Evolutionary conservation across 352 stramenopile species (phyloP).

Genomic region (Globisporangium parvum): DNA sequence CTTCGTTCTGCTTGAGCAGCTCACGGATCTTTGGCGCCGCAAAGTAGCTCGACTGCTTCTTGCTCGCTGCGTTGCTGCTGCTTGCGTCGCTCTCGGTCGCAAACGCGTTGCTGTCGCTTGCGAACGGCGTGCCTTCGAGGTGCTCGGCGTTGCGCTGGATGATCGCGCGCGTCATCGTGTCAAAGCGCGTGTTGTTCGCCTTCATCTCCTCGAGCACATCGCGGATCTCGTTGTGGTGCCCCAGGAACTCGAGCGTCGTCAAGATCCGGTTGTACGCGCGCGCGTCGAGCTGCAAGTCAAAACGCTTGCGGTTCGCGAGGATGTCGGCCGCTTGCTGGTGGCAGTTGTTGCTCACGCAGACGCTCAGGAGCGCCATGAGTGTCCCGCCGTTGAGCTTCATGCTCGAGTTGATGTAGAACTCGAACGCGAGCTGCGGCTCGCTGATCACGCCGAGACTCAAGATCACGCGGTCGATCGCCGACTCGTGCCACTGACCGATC

Average conservation of each 20-base stretch:
- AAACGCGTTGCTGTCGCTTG: conserved; percentile 19
- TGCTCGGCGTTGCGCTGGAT: conserved; percentile 43
- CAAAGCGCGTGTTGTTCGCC: conserved; percentile 42
- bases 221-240: conserved; percentile 53
- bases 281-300: conserved; percentile 60
- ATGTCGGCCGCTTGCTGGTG: conserved; percentile 64
- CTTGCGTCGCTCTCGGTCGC: neutral
- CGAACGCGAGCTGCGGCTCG: conserved; percentile 57
- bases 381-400: conserved; percentile 73
- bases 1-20: conserved; percentile 31
- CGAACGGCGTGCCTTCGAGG: conserved; percentile 37
- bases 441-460: conserved; percentile 53
- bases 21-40: conserved; percentile 42
- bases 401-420: conserved; percentile 77
- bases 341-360: conserved; percentile 68
- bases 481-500: conserved; percentile 60
- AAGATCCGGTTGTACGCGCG: conserved; percentile 72
- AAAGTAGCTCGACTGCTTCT: conserved; percentile 14
- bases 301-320: conserved; percentile 70
- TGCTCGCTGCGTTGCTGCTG: neutral
- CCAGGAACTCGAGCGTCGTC: conserved; percentile 63
- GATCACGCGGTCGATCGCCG: conserved; percentile 66
- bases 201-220: conserved; percentile 60
- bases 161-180: conserved; percentile 51
- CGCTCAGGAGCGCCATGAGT: conserved; percentile 60